Conservation (phyloP, 352 stramenopile genomes). For the Phytophthora citrophthora region DNA sequence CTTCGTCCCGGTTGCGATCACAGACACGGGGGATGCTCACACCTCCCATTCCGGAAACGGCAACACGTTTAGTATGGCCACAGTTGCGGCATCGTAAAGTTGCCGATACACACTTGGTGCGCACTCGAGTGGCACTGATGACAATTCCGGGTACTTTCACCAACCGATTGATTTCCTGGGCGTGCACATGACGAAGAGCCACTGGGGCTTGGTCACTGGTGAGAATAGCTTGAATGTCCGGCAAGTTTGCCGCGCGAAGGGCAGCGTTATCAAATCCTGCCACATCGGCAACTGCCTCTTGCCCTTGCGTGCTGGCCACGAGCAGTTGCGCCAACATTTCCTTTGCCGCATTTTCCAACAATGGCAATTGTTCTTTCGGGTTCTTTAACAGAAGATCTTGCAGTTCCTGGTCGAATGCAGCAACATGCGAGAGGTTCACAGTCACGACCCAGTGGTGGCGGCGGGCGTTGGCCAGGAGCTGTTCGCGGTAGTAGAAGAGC, state of each 20-base stretch:
- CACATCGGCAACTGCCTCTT: conserved; percentile 26
- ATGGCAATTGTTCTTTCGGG: conserved; percentile 84
- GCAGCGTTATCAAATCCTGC: conserved; percentile 11
- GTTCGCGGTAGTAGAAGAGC: conserved; percentile 91
- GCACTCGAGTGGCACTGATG: conserved; percentile 94
- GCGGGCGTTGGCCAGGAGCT: conserved; percentile 87
- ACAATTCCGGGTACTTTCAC: conserved; percentile 97
- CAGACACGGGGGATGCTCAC: conserved; percentile 87
- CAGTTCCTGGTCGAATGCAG: conserved; percentile 87
- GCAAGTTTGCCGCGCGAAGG: conserved; percentile 35
- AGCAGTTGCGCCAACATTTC: conserved; percentile 75
- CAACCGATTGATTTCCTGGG: conserved; percentile 90
- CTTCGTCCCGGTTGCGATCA: conserved; percentile 73
- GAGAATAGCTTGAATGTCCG: conserved; percentile 86
- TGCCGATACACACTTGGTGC: conserved; percentile 93
- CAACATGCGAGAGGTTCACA: conserved; percentile 85
- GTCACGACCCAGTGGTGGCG: conserved; percentile 79
- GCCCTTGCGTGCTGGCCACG: conserved; percentile 42
- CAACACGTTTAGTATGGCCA: conserved; percentile 72
- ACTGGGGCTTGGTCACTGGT: conserved; percentile 77
- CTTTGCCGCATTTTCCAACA: conserved; percentile 88
- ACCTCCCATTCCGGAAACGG: conserved; percentile 66
- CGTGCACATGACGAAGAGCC: conserved; percentile 82
- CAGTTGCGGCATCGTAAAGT: conserved; percentile 92
- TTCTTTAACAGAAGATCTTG: conserved; percentile 86